Conservation (phyloP, 495 filamentous ascomycete genomes). For the Penicillium fimorum region DNA sequence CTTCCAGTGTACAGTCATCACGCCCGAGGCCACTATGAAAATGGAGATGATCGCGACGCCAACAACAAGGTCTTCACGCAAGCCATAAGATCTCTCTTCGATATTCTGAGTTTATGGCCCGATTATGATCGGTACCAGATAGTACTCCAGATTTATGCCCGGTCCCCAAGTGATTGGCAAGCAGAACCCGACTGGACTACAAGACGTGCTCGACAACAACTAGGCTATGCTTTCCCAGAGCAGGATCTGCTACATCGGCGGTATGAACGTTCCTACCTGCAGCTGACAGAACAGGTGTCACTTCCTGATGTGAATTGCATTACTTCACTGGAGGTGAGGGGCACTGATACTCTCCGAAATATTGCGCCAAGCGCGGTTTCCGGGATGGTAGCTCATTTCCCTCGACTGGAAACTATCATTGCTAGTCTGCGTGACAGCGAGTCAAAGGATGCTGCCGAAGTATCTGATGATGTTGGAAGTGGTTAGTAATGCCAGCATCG, state of each 20-base stretch:
- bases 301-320: not conserved
- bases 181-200: not conserved
- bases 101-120: not conserved
- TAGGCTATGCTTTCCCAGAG: not conserved
- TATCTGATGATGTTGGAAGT: not conserved
- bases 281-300: not conserved
- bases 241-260: not conserved
- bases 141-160: not conserved
- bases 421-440: not conserved
- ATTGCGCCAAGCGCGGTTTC: not conserved
- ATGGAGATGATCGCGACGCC: not conserved
- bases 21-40: not conserved
- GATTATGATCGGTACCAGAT: not conserved
- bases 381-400: not conserved
- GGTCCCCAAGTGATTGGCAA: slow-evolving; percentile 2
- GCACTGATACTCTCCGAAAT: not conserved
- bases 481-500: not conserved
- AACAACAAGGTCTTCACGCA: slow-evolving; percentile 1
- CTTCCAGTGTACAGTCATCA: not conserved
- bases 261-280: not conserved
- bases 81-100: not conserved
- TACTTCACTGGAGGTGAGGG: not conserved
- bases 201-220: not conserved
- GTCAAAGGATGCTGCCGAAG: not conserved
- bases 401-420: not conserved